Evolutionary conservation across 164 flowering plant species (phyloP).

Genomic region (Amborella trichopoda): DNA sequence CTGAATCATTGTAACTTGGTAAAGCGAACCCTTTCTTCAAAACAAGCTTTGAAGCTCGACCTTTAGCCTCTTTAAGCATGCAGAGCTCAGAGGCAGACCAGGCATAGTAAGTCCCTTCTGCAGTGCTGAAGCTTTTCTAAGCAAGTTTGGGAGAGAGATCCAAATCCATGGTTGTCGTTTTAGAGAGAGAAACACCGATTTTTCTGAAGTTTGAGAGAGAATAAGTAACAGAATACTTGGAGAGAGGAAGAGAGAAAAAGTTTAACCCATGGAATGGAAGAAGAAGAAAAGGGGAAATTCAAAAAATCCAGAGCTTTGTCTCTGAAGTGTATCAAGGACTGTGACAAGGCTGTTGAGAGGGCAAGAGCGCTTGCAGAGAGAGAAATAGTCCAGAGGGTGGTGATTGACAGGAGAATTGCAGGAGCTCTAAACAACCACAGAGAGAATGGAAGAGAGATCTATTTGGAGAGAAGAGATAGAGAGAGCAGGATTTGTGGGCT

Average conservation of each 20-base stretch:
- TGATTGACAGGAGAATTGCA: conserved; percentile 52
- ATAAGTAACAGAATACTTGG: no score
- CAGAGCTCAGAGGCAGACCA: conserved; percentile 66
- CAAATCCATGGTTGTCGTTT: no score
- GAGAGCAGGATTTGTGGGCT: conserved; percentile 48
- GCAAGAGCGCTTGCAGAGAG: conserved; percentile 51
- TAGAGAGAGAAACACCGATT: no score
- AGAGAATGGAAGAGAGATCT: conserved; percentile 60
- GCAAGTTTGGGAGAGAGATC: conserved; percentile 60
- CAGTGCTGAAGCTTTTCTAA: conserved; percentile 37
- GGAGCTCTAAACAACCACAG: no score
- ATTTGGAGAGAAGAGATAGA: conserved; percentile 70
- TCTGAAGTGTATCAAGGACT: no score
- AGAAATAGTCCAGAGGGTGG: conserved; percentile 35
- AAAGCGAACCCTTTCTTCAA: conserved; percentile 57
- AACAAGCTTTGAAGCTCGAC: conserved; percentile 59
- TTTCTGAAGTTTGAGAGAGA: no score
- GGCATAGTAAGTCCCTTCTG: conserved; percentile 57
- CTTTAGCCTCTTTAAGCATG: conserved; percentile 60
- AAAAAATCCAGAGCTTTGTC: no score
- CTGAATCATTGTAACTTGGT: conserved; percentile 71
- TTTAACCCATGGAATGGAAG: no score
- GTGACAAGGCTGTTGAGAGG: no score
- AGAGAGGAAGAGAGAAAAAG: no score
- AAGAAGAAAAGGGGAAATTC: no score